Conservation (phyloP, 208 protist species). For the Leishmania braziliensis region DNA sequence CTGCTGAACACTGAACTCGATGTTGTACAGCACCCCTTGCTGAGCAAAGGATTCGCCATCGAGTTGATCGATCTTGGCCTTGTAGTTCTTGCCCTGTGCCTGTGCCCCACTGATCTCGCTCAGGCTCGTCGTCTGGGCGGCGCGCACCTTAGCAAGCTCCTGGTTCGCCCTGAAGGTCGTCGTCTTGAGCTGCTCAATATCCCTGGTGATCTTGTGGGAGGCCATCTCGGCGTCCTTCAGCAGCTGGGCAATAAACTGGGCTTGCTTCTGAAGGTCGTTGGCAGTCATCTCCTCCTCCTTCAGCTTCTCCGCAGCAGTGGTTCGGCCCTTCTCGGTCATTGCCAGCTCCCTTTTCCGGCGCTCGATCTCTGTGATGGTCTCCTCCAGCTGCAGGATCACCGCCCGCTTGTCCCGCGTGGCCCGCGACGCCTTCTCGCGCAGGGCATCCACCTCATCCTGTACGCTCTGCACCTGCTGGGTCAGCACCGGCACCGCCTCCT, state of each 20-base stretch:
- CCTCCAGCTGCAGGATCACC: conserved; percentile 30
- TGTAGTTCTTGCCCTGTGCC: conserved; percentile 86
- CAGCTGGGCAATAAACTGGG: conserved; percentile 59
- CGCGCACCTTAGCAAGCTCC: conserved; percentile 64
- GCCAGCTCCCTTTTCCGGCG: conserved; percentile 37
- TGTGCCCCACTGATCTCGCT: conserved; percentile 88
- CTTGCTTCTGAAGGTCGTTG: conserved; percentile 65
- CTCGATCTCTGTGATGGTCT: conserved; percentile 38
- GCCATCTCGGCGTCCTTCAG: conserved; percentile 62
- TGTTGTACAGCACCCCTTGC: conserved; percentile 94
- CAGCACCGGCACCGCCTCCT: conserved; percentile 43
- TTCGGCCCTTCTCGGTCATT: conserved; percentile 29
- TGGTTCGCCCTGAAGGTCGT: conserved; percentile 84
- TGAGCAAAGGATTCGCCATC: conserved; percentile 89
- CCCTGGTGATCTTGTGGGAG: conserved; percentile 57
- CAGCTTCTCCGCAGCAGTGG: conserved; percentile 32
- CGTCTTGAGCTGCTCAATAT: conserved; percentile 84
- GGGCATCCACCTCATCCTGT: conserved; percentile 79
- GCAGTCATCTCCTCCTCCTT: conserved; percentile 47
- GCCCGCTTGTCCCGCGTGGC: conserved; percentile 52
- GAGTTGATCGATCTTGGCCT: conserved; percentile 78
- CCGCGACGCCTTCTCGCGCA: conserved; percentile 64
- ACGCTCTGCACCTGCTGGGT: conserved; percentile 59
- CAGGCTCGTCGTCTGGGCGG: conserved; percentile 66
- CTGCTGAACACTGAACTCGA: conserved; percentile 95